Evolutionary conservation across 2,329 filamentous ascomycete genomes (phyloP), one percentile per base, ranked within the genome.

Genomic region (Magnaporthiopsis poae): DNA sequence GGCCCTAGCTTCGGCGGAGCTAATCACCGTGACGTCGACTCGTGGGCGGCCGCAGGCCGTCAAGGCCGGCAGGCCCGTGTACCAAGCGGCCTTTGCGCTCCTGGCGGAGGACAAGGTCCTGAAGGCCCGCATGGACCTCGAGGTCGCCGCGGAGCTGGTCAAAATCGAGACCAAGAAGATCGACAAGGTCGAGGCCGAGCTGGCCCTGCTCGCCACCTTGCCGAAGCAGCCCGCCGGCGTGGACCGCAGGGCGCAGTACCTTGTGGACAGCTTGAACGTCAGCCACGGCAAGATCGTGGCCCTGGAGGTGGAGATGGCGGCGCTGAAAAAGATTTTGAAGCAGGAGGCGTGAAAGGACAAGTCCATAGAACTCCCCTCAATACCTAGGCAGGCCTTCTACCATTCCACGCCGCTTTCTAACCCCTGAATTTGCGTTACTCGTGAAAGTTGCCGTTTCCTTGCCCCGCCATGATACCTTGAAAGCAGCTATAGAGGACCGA

Each of bases 41-140:
- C 89, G 90, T 62, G 94, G 95, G 0, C 88, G 92, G 0, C 94
- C 95, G 0, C 86, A 88, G 67, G 82, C 81, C 39, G 90, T 98
- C 75, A 88, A 84, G 66, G 89, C 92, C 0, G 92, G 92, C 29
- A 92, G 91, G 73, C 93, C 94, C 0, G 89, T 98, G 33, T 96
- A 94, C 76, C 86, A 88, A 67, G 87, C 93, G 1, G 93, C 93
- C 0, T 98, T 98, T 78, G 82, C 84, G 68, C 81, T 85, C 56
- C 79, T 97, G 56, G 83, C 87, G 0, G 79, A 85, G 62, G 93
- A 97, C 74, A 81, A 82, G 8, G 91, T 92, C 0, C 81, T 97
- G 60, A 82, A 83, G 60, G 88, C 90, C 52, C 86, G 88, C 70
- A 85, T 97, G 75, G 88, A 92, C 72, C 79, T 96, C 13, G 84